A percentile compares a stretch with the other conserved stretches of the same genome.
Conservation (phyloP, 306 rosid genomes). For the Spatholobus suberectus region DNA sequence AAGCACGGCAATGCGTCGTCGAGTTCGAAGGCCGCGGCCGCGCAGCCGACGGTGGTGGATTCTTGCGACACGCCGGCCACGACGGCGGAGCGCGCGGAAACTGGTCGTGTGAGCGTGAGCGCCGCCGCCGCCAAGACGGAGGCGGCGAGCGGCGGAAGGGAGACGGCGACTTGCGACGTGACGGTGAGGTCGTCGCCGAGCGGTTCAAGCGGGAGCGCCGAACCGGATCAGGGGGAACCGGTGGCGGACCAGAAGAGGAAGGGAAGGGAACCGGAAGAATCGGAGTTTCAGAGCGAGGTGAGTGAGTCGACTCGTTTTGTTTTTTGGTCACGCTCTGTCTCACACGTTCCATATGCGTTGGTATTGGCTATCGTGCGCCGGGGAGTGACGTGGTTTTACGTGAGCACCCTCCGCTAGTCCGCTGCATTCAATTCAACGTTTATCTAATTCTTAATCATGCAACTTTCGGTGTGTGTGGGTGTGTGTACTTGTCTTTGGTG, state of each 20-base stretch:
- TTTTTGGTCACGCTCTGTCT: not conserved
- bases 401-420: slow-evolving; percentile 31
- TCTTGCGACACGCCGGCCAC: slow-evolving; percentile 60
- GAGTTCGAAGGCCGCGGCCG: slow-evolving; percentile 44
- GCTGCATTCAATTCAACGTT: slow-evolving; percentile 25
- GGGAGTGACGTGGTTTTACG: slow-evolving; percentile 39
- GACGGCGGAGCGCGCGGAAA: slow-evolving; percentile 18
- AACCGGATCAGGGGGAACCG: slow-evolving; percentile 43
- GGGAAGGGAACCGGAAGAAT: slow-evolving; percentile 55
- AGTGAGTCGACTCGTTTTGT: slow-evolving; percentile 24
- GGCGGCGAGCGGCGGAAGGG: slow-evolving; percentile 31
- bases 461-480: slow-evolving; percentile 21
- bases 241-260: slow-evolving; percentile 68
- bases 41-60: slow-evolving; percentile 52
- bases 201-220: slow-evolving; percentile 57
- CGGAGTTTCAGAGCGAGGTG: slow-evolving; percentile 68
- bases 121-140: slow-evolving; percentile 43
- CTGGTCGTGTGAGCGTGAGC: slow-evolving; percentile 26
- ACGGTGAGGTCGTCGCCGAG: slow-evolving; percentile 67
- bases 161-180: slow-evolving; percentile 49
- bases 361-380: slow-evolving; percentile 41
- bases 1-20: slow-evolving; percentile 46
- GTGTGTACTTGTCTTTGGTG: not conserved
- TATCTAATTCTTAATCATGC: not conserved
- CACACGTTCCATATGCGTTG: not conserved